Percentiles rank a stretch among this genome's conserved stretches.
phyloP scores from a whole-genome alignment of 257 asterid species.

The Capsicum pubescens region DNA sequence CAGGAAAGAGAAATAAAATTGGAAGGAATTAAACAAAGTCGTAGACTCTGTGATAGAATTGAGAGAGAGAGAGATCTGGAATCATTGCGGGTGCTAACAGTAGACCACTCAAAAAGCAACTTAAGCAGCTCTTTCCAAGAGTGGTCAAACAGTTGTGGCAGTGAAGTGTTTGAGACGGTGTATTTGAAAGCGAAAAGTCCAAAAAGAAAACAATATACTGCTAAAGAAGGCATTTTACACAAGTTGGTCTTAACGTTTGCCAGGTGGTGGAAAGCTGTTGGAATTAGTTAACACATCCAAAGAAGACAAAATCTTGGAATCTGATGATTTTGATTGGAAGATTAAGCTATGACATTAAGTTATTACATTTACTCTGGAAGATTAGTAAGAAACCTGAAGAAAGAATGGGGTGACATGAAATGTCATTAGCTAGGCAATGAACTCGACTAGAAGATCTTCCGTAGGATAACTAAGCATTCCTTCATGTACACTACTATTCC shows the following conservation, averaged over 20 bases:
- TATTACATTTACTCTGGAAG: background rate
- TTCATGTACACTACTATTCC: background rate
- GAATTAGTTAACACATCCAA: constrained; percentile 12
- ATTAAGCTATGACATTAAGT: no score
- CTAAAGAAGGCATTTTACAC: constrained; percentile 7
- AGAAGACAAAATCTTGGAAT: background rate
- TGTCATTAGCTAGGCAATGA: background rate
- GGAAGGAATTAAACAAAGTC: background rate
- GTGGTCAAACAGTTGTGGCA: background rate
- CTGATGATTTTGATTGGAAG: background rate
- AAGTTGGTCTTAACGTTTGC: background rate
- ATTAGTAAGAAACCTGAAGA: background rate
- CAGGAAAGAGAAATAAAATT: background rate
- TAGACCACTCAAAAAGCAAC: background rate
- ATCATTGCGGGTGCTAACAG: no score
- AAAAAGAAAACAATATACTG: background rate
- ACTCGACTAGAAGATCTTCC: background rate
- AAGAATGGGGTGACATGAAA: background rate
- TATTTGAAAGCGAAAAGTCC: background rate
- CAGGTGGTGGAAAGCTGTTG: background rate
- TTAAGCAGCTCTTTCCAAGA: background rate
- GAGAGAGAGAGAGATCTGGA: background rate
- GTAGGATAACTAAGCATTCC: background rate
- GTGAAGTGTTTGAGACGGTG: background rate
- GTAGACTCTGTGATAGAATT: background rate